phyloP scores from a whole-genome alignment of 2,329 filamentous ascomycete species.

The Claviceps africana region DNA sequence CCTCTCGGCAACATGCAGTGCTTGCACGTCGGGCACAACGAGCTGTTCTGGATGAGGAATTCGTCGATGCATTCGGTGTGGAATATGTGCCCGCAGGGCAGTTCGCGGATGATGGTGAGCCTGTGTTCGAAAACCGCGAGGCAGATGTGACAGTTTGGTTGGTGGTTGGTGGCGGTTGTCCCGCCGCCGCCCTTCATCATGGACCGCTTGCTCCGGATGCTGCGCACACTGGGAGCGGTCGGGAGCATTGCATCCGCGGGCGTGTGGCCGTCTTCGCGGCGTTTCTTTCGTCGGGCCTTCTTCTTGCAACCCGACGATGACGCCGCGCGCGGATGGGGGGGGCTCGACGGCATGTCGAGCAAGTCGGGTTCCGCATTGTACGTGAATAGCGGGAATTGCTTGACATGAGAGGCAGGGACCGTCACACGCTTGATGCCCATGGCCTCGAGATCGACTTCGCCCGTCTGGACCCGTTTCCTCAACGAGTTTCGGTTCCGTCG shows the following conservation, averaged over 20 bases:
- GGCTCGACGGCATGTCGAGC: constrained; percentile 20
- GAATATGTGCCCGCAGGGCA: constrained; percentile 86
- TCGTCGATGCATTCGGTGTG: constrained; percentile 84
- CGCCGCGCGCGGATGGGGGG: constrained; percentile 13
- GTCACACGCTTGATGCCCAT: constrained; percentile 72
- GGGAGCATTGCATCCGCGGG: constrained; percentile 14
- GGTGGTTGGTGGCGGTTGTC: constrained; percentile 44
- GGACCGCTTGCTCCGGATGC: constrained; percentile 24
- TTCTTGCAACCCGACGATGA: constrained; percentile 14
- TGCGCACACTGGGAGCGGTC: constrained; percentile 11
- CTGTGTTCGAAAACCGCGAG: constrained; percentile 63
- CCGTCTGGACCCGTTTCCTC: constrained; percentile 54
- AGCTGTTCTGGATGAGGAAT: constrained; percentile 65
- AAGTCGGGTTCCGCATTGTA: constrained; percentile 48
- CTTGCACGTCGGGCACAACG: constrained; percentile 85
- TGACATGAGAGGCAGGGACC: constrained; percentile 57
- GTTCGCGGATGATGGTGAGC: constrained; percentile 61
- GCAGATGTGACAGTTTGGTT: constrained; percentile 83
- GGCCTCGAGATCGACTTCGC: constrained; percentile 75
- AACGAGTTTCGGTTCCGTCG: constrained; percentile 53
- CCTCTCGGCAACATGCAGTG: constrained; percentile 59
- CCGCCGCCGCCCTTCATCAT: constrained; percentile 20
- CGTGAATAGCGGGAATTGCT: constrained; percentile 63
- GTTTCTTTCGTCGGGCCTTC: constrained; percentile 18
- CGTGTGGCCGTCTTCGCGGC: constrained; percentile 16